These are phyloP conservation scores for Blastobotrys parvus DNA, from an alignment of 805 yeast species.

Conservation along the genomic window DNA sequence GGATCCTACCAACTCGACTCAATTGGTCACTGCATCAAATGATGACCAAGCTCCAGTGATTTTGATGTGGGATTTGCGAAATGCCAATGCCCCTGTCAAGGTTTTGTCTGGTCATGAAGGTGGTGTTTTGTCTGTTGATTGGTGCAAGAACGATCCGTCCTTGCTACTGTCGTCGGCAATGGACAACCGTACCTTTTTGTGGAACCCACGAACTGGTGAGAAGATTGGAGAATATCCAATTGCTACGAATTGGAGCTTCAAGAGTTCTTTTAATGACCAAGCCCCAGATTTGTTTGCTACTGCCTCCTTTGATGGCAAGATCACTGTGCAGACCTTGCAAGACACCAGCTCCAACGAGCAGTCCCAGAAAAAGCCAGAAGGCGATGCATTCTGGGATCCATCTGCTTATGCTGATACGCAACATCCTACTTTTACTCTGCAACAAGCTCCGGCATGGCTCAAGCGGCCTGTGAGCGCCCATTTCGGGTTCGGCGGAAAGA, in stretches of 20 bases:
- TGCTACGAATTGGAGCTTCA: conserved; percentile 88
- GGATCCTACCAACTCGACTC: conserved; percentile 89
- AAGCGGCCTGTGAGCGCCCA: conserved; percentile 61
- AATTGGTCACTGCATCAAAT: conserved; percentile 79
- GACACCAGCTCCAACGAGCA: conserved; percentile 46
- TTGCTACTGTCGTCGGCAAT: conserved; percentile 85
- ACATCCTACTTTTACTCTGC: conserved; percentile 55
- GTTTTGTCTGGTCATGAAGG: conserved; percentile 71
- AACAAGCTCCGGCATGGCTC: conserved; percentile 89
- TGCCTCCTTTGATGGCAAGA: conserved; percentile 71
- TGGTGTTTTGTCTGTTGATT: conserved; percentile 84
- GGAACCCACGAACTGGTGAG: conserved; percentile 79
- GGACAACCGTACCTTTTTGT: conserved; percentile 76
- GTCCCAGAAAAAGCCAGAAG: conserved; percentile 33
- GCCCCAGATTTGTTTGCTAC: conserved; percentile 72
- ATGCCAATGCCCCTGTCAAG: conserved; percentile 81
- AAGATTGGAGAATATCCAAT: conserved; percentile 83
- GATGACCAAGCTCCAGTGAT: conserved; percentile 73
- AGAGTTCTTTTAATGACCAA: conserved; percentile 77
- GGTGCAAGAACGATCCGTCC: conserved; percentile 80
- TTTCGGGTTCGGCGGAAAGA: conserved; percentile 92
- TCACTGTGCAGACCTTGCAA: conserved; percentile 77
- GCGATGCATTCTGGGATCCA: conserved; percentile 77
- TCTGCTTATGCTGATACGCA: conserved; percentile 31
- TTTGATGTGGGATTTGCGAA: conserved; percentile 89